A percentile compares a stretch with the other conserved stretches of the same genome.
Evolutionary conservation across 2,329 filamentous ascomycete species (phyloP).

Genomic region (Fusarium staphyleae): DNA sequence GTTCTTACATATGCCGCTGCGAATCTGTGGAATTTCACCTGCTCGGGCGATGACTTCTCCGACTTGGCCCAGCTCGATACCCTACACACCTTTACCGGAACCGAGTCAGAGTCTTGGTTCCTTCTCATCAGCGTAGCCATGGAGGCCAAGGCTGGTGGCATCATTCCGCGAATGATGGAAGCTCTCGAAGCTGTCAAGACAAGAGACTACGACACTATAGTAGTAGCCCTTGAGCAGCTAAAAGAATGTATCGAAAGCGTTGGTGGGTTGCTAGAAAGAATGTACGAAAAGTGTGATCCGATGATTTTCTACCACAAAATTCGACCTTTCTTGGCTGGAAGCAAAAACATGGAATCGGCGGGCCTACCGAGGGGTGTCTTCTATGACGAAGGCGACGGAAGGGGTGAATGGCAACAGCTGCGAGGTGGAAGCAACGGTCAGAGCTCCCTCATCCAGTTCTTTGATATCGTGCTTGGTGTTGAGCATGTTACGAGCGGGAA

Average conservation of each 20-base stretch:
- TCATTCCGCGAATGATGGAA: constrained; percentile 78
- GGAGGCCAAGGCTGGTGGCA: constrained; percentile 77
- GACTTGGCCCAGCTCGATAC: constrained; percentile 73
- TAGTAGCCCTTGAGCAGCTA: constrained; percentile 68
- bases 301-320: constrained; percentile 90
- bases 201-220: constrained; percentile 67
- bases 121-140: constrained; percentile 89
- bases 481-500: constrained; percentile 67
- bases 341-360: constrained; percentile 88
- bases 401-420: constrained; percentile 74
- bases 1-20: constrained; percentile 90
- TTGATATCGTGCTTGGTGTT: constrained; percentile 85
- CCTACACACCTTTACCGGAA: constrained; percentile 86
- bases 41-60: constrained; percentile 61
- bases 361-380: constrained; percentile 84
- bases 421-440: constrained; percentile 95
- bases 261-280: constrained; percentile 72
- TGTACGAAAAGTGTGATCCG: constrained; percentile 90
- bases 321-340: constrained; percentile 86
- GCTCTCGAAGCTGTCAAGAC: constrained; percentile 74
- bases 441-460: constrained; percentile 90
- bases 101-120: constrained; percentile 93
- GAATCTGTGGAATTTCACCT: constrained; percentile 89
- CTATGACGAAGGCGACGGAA: constrained; percentile 77
- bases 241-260: constrained; percentile 73